A percentile compares a stretch with the other conserved stretches of the same genome.
Evolutionary conservation across 306 rosid genomes (phyloP).

Genomic region (Sesbania bispinosa): DNA sequence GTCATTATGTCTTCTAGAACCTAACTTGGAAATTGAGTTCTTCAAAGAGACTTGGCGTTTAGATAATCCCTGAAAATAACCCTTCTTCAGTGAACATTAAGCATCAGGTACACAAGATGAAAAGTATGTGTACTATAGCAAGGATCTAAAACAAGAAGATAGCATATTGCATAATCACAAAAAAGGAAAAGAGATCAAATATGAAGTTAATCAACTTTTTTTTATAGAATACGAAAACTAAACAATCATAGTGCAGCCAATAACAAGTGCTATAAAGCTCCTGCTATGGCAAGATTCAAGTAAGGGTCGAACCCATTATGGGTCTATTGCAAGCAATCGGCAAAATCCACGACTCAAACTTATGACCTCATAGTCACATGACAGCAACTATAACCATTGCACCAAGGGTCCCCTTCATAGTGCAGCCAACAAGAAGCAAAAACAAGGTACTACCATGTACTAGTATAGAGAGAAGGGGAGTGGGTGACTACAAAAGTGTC

Average conservation of each 20-base stretch:
- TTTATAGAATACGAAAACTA: background rate
- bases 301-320: too few species aligned
- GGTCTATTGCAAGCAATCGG: too few species aligned
- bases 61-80: conserved; percentile 60
- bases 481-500: conserved; percentile 5
- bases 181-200: background rate
- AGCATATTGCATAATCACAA: background rate
- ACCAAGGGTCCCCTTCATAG: too few species aligned
- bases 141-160: conserved; percentile 19
- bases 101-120: background rate
- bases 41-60: conserved; percentile 59
- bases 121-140: background rate
- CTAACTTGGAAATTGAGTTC: conserved; percentile 49
- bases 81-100: conserved; percentile 16
- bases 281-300: too few species aligned
- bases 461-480: background rate
- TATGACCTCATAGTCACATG: too few species aligned
- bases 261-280: too few species aligned
- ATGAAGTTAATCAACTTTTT: background rate
- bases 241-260: too few species aligned
- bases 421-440: background rate
- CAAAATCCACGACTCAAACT: too few species aligned
- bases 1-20: conserved; percentile 57
- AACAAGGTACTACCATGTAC: background rate
- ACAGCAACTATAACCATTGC: too few species aligned